phyloP scores from a whole-genome alignment of 2,329 filamentous ascomycete species.

The Fusarium sororula region DNA sequence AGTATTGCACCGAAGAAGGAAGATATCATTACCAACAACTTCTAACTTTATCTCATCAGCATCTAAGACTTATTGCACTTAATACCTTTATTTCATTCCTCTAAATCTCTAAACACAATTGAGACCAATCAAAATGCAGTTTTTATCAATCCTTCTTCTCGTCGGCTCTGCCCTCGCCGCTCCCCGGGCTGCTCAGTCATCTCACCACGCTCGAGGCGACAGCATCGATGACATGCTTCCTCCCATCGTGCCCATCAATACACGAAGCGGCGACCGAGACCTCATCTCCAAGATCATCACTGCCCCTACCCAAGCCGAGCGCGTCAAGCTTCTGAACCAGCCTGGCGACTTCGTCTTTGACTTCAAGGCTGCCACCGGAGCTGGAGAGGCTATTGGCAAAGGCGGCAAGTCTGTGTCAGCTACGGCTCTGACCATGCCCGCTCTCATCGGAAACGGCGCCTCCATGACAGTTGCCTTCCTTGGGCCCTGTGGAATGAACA shows the following conservation, averaged over 20 bases:
- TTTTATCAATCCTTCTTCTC: not conserved
- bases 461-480: slow-evolving; percentile 18
- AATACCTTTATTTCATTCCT: not conserved
- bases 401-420: slow-evolving; percentile 3
- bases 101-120: not conserved
- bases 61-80: not conserved
- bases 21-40: not conserved
- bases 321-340: slow-evolving; percentile 40
- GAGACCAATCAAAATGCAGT: not conserved
- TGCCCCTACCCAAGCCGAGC: slow-evolving; percentile 44
- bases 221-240: slow-evolving; percentile 17
- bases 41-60: not conserved
- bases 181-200: not conserved
- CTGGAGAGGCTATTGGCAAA: not conserved
- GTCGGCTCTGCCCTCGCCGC: slow-evolving; percentile 10
- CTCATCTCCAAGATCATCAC: slow-evolving; percentile 45
- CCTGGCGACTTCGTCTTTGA: slow-evolving; percentile 14
- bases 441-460: slow-evolving; percentile 13
- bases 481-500: slow-evolving; percentile 13
- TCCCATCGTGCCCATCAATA: slow-evolving; percentile 20
- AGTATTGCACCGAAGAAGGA: not conserved
- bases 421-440: slow-evolving; percentile 14
- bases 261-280: slow-evolving; percentile 29
- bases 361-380: not conserved
- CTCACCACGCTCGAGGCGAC: not conserved